Evolutionary conservation across 192 early-diverging fungal species (phyloP), one percentile per base, ranked within the genome.

Genomic region (Linnemannia hyalina): DNA sequence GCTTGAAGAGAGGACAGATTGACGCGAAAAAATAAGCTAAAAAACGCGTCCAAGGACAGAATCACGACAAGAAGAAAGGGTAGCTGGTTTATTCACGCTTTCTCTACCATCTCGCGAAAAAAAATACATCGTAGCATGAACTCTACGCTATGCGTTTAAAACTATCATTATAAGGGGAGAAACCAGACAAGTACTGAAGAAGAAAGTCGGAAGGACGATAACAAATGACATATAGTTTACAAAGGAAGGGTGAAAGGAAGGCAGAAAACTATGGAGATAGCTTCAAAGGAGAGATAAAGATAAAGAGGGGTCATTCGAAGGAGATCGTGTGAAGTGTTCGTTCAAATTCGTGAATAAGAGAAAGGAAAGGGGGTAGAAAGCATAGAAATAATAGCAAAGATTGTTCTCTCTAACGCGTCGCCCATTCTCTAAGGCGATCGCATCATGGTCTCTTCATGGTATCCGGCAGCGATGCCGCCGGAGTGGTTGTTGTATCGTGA

Each of bases 401-500:
- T 26, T 11, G 11, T 32, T 32, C 23, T 29, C 10, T 26, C 9
- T 65, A 23, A 65, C 60, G 60, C 29, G 10, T 29, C 29, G 11
- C 60, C 60, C 3, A 4, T 7, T 29, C 11, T 3, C 35, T 65
- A 65, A 15, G 60, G 60, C 29, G 60, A 65, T 11, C 60, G 60
- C 60, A 65, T 65, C 60, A 70, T 70, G 38, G 69, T 22, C 69
- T 42, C 40, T 70, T 70, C 35, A 42, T 70, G 38, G 38, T 70
- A 42, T 70, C 69, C 40, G 40, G 38, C 13, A 41, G 69, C 35
- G 69, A 70, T 41, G 20, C 40, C 35, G 20, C 40, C 69, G 69
- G 40, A 42, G 40, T 42, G 40, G 38, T 42, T 70, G 22, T 32
- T 23, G 44, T 32, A 15, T 38, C 70, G 54, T 46, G 16, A 16